Evolutionary conservation across 148 eudicot species (phyloP).

Genomic region (Fagopyrum tataricum): DNA sequence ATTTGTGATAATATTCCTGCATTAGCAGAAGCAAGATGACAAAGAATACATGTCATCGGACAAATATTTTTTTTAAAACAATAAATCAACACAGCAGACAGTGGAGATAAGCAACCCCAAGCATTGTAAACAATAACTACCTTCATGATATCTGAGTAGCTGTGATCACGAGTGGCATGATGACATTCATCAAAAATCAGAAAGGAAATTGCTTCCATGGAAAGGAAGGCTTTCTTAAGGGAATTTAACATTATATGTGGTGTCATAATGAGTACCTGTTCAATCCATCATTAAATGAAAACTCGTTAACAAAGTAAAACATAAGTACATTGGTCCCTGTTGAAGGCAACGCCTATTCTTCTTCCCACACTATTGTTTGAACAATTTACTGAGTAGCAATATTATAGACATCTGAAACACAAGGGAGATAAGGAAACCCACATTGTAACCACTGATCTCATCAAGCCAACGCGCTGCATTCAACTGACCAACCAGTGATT

Average conservation of each 20-base stretch:
- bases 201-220: constrained; percentile 31
- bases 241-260: constrained; percentile 60
- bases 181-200: constrained; percentile 61
- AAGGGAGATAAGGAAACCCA: constrained; percentile 21
- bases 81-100: not conserved
- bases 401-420: not conserved
- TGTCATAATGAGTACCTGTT: constrained; percentile 60
- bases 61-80: not conserved
- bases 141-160: constrained; percentile 52
- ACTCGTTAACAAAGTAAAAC: not conserved
- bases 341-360: not conserved
- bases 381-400: not conserved
- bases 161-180: constrained; percentile 52
- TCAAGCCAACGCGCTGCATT: constrained; percentile 35
- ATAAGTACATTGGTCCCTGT: not conserved
- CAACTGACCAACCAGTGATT: constrained; percentile 52
- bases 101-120: not conserved
- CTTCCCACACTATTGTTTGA: not conserved
- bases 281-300: not conserved
- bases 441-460: constrained; percentile 40
- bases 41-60: not conserved
- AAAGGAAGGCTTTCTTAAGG: constrained; percentile 43
- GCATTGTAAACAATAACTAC: constrained; percentile 19
- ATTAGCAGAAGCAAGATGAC: constrained; percentile 6
- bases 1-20: constrained; percentile 60